Base-by-base conservation (phyloP, 345 rosid species). In the Syzygium aqueum region DNA sequence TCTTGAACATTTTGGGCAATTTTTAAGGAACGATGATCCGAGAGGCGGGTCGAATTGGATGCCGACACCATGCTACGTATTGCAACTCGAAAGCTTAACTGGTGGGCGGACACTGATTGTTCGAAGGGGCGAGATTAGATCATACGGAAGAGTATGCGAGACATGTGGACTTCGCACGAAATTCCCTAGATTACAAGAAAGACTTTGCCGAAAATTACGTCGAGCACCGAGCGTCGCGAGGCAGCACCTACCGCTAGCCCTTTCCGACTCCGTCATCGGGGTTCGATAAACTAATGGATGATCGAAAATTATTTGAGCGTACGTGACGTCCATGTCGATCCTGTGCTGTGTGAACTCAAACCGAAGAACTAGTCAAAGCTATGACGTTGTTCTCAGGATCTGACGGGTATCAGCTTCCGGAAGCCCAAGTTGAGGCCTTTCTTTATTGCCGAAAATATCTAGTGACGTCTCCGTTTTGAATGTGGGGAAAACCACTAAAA, bases 51-150 rank as follows among this genome's bases (percentile, higher is more conserved):
- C 78, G 8, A 65, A 30, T 65, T 65, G 77, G 77, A 65, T 22
- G 6, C 5, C 1, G 0, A 15, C 1, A 7, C 40, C 11, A 15
- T 63, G 77, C 40, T 63, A 0, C 28, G n/a, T n/a, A 63, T 15
- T 28, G 40, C 40, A 63, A 33, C 1, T 65, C 23, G 0, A 65
- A 30, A 65, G 43, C 78, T 30, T 65, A 30, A 30, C 3, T 1
- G 8, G 5, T 4, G 43, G 43, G 78, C 22, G 12, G 23, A 0
- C 22, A 11, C 0, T 7, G 40, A 28, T 0, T 28, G 3, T 63
- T 63, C 1, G 0, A 63, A 16, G 40, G 77, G 77, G 21, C 8
- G 40, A 14, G 22, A 53, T 53, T 4, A 53, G 6, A 53, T 6
- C 54, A 6, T 17, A 17, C 0, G 6, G 54, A 53, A 16, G 7